Base-by-base conservation (phyloP, 164 flowering plant species). In the Chloranthus sessilifolius region DNA sequence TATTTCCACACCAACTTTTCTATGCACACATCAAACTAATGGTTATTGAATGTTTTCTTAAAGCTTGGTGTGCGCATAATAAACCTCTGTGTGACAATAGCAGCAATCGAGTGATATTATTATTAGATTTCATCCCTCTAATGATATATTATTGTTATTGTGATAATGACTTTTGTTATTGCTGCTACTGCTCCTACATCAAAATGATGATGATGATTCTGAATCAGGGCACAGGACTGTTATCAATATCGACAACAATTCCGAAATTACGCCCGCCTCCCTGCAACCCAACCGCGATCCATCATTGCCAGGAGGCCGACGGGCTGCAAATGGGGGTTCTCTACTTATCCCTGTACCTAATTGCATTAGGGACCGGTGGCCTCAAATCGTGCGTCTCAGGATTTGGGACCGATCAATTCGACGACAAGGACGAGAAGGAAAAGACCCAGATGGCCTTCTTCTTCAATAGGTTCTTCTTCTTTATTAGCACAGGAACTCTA, bases 331-430 rank as follows among this genome's bases (percentile, higher is more conserved):
- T 90, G 88, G 85, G 81, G 0, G 53, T 83, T 27, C 50, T 90
- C 0, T 87, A 87, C 72, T 0, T 74, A 6, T 65, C 92, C 31
- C 51, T 90, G 0, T 87, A 85, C 59, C 47, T 85, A 3, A 78
- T 87, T 10, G 88, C 96, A 15, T 47, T 90, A 3, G 98, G 98
- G 9, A 87, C 88, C 1, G 98, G 98, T 3, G 95, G 98, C 58
- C 70, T 90, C 4, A 87, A 87, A 49, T 90, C 98, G 0, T 81
- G 98, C 16, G 87, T 90, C 1, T 84, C 98, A 14, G 95, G 91
- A 42, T 90, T 90, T 40, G 95, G 98, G 45, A 70, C 82, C 0
- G 98, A 90, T 44, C 98, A 90, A 31, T 87, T 90, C 47, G 95
- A 87, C 20, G 98, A 81, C 17, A 82, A 66, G 31, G 85, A 82